phyloP scores from a whole-genome alignment of 1,284 basidiomycete species.

The Fomitopsis betulina region DNA sequence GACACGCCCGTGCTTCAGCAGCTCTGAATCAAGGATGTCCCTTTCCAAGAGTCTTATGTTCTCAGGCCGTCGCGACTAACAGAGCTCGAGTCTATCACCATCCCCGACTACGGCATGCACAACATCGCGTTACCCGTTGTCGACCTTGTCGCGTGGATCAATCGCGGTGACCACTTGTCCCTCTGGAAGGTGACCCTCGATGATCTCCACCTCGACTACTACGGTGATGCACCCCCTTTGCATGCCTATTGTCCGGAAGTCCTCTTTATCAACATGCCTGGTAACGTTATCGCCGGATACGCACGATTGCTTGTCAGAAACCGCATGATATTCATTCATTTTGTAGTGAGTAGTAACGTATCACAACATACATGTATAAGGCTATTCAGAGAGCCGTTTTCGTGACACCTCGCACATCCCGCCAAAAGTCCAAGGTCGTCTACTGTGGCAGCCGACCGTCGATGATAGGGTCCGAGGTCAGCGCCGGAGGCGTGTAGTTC shows the following conservation, averaged over 20 bases:
- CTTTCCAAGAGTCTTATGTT: background rate
- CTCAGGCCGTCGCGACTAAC: background rate
- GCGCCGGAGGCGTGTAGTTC: slow-evolving; percentile 17
- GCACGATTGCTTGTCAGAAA: background rate
- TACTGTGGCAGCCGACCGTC: slow-evolving; percentile 12
- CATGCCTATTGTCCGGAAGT: background rate
- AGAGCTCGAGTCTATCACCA: background rate
- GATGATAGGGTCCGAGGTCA: slow-evolving; percentile 14
- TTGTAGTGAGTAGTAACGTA: too few relatives aligned
- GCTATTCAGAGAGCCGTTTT: too few relatives aligned
- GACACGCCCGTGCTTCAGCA: background rate
- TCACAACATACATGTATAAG: too few relatives aligned
- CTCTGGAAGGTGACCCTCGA: background rate
- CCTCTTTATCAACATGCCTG: background rate
- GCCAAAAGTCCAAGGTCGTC: too few relatives aligned
- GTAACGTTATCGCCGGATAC: background rate
- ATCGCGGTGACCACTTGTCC: background rate
- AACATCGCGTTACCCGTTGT: background rate
- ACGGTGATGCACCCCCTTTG: background rate
- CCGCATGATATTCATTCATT: too few relatives aligned
- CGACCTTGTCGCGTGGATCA: background rate
- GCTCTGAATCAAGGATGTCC: background rate
- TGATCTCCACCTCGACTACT: background rate
- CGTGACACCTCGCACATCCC: too few relatives aligned
- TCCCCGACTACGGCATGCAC: background rate